Evolutionary conservation across 441 rosid species (phyloP).

Genomic region (Adansonia grandidieri): DNA sequence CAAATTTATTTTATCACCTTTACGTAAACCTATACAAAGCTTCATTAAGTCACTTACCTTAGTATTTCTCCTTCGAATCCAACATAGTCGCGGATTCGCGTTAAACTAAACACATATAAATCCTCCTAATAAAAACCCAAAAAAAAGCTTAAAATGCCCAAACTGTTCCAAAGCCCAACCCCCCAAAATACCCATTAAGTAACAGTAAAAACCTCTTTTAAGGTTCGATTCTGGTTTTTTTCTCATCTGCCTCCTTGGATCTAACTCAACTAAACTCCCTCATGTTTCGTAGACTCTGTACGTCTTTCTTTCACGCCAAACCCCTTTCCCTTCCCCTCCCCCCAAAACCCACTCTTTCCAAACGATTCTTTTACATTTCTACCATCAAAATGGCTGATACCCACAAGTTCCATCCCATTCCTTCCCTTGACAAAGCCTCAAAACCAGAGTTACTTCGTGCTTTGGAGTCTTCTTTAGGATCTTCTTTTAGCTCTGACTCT

Average conservation of each 20-base stretch:
- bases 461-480: slow-evolving; percentile 67
- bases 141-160: not conserved
- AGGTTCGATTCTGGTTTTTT: not conserved
- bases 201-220: not conserved
- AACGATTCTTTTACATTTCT: slow-evolving; percentile 28
- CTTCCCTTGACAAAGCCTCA: slow-evolving; percentile 52
- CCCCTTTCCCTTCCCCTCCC: slow-evolving; percentile 32
- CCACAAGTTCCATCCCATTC: slow-evolving; percentile 44
- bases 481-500: slow-evolving; percentile 52
- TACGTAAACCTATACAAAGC: too few species aligned
- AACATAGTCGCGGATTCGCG: too few species aligned
- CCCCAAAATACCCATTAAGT: not conserved
- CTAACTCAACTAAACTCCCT: slow-evolving; percentile 20
- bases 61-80: too few species aligned
- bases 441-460: slow-evolving; percentile 67
- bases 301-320: slow-evolving; percentile 44
- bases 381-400: slow-evolving; percentile 55
- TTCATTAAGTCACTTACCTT: too few species aligned
- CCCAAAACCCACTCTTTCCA: slow-evolving; percentile 21
- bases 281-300: slow-evolving; percentile 62
- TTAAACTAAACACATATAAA: not conserved
- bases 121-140: not conserved
- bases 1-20: too few species aligned
- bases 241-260: slow-evolving; percentile 16
- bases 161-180: not conserved